phyloP scores from a whole-genome alignment of 2,329 filamentous ascomycete species.

The Rutstroemia sp. region DNA sequence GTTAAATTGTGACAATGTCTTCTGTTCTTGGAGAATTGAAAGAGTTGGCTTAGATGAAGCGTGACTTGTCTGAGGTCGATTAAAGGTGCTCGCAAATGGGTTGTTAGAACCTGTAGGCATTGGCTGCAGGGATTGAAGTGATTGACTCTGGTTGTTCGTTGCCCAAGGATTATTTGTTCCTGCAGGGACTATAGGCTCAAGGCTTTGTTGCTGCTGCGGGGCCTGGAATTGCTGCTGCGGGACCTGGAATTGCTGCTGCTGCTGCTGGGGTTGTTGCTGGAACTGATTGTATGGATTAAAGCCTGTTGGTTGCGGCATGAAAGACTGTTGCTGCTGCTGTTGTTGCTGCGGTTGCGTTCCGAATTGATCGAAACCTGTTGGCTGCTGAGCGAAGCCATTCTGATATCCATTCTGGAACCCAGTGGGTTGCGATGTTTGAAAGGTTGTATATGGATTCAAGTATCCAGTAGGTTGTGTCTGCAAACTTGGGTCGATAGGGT shows the following conservation, averaged over 20 bases:
- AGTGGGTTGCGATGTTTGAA: constrained; percentile 44
- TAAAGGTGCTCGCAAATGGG: constrained; percentile 77
- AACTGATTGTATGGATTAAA: constrained; percentile 47
- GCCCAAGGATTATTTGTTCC: constrained; percentile 96
- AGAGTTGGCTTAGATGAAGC: constrained; percentile 60
- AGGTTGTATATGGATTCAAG: constrained; percentile 49
- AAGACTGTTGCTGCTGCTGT: constrained; percentile 28
- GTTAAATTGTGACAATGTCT: constrained; percentile 50
- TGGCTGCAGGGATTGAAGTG: constrained; percentile 60
- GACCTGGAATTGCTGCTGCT: no score
- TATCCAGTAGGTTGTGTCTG: constrained; percentile 78
- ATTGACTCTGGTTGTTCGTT: constrained; percentile 47
- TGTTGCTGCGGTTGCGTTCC: constrained; percentile 39
- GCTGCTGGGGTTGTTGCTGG: constrained; percentile 16
- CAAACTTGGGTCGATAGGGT: constrained; percentile 75
- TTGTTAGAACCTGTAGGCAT: constrained; percentile 96
- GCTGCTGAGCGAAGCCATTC: constrained; percentile 63
- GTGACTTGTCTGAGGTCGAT: constrained; percentile 48
- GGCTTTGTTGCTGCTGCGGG: constrained; percentile 40
- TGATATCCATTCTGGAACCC: constrained; percentile 63
- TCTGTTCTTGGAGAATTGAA: constrained; percentile 73
- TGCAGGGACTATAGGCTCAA: constrained; percentile 58
- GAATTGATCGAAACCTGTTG: constrained; percentile 65
- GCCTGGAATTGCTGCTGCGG: no score
- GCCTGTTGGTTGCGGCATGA: constrained; percentile 50